phyloP scores from a whole-genome alignment of 225 moss, liverwort and hornwort genomes.

The Bryum argenteum region DNA sequence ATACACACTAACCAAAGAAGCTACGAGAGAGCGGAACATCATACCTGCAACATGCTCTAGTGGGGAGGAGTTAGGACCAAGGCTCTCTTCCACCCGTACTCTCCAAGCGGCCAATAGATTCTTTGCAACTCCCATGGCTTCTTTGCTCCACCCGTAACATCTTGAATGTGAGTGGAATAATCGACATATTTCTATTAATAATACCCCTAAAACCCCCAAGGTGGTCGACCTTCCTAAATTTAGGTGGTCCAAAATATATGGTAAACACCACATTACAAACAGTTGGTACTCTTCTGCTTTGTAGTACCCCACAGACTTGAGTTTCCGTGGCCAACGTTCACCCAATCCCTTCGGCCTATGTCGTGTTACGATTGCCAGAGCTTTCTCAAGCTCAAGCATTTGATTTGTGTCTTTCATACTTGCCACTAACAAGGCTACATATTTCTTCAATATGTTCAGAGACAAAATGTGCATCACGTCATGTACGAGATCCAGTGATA shows the following conservation, averaged over 20 bases:
- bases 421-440: background rate
- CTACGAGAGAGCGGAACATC: background rate
- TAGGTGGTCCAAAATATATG: constrained; percentile 1
- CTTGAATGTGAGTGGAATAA: constrained; percentile 13
- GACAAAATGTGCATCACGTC: constrained; percentile 5
- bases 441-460: constrained; percentile 3
- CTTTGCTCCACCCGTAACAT: background rate
- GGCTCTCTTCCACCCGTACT: background rate
- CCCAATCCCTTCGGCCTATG: background rate
- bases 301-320: background rate
- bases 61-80: background rate
- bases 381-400: background rate
- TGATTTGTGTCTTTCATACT: background rate
- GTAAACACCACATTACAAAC: constrained; percentile 6
- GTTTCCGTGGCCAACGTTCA: background rate
- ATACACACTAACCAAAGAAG: too few species aligned
- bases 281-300: background rate
- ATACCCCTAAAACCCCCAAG: constrained; percentile 1
- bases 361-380: constrained; percentile 7
- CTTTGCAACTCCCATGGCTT: background rate
- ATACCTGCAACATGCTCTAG: background rate
- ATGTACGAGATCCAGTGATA: background rate
- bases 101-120: constrained; percentile 1
- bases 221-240: background rate
- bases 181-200: background rate